Evolutionary conservation across 306 rosid genomes (phyloP), one percentile per base, ranked within the genome.

Genomic region (Calophaca sinica): DNA sequence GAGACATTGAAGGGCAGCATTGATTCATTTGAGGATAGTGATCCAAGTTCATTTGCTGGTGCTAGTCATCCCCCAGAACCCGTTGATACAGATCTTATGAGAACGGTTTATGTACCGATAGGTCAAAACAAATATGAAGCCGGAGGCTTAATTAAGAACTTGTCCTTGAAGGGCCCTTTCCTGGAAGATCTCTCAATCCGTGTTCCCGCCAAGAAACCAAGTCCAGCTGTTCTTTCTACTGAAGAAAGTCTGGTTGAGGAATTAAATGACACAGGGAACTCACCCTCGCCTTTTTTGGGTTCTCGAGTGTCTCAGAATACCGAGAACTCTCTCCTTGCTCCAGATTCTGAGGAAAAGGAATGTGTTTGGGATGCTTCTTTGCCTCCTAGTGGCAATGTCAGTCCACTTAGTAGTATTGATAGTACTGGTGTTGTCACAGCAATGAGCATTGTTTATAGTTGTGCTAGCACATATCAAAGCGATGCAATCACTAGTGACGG

Each of bases 1-100:
- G 87, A 84, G 44, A 73, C 86, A 36, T 85, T 89, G 70, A 88
- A 88, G 83, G 89, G 82, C 0, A 81, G 86, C 74, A 42, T 65
- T 7, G 87, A 82, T 85, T 85, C 87, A 3, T 74, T 83, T 54
- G 96, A 94, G 45, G 94, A 94, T 60, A 85, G 86, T 41, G 89
- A 81, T 80, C 80, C 91, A 15, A 84, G 89, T 79, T 89, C 86
- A 75, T 94, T 94, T 83, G 88, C 93, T 2, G 99, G 99, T 69
- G 99, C 94, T 59, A 94, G 97, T 84, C 99, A 94, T 67, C 99
- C 99, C 33, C 99, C 96, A 3, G 99, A 94, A 77, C 99, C 99
- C 51, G 88, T 94, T 79, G 97, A 94, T 76, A 88, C 82, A 38
- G 99, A 94, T 89, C 88, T 89, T 55, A 92, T 94, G 93, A 87